Percentiles rank a stretch among this genome's conserved stretches.
Conservation (phyloP, 2,329 filamentous ascomycete genomes). For the Beauveria varroae region DNA sequence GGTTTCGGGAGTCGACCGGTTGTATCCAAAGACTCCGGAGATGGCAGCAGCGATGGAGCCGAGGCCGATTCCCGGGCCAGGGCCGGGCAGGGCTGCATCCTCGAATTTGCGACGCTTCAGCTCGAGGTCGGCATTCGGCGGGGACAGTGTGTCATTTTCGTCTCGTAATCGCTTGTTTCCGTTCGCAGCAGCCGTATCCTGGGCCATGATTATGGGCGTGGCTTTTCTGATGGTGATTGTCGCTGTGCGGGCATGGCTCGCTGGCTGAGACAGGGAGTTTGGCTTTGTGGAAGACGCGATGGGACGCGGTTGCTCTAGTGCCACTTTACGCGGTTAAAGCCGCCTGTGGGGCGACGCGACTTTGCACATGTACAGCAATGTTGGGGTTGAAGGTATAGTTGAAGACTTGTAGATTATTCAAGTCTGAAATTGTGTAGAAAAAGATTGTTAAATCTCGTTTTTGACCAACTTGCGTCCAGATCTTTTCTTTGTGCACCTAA, state of each 20-base stretch:
- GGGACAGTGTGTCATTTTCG: constrained; percentile 6
- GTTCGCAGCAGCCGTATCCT: not conserved
- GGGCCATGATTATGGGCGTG: not conserved
- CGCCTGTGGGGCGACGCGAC: not conserved
- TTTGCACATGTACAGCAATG: not conserved
- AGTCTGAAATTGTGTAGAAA: not conserved
- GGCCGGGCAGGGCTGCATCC: not conserved
- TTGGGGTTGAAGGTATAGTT: not conserved
- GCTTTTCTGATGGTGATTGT: not conserved
- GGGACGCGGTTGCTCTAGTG: constrained; percentile 3
- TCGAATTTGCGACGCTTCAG: constrained; percentile 4
- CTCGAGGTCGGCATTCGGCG: constrained; percentile 1
- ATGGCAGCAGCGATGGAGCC: constrained; percentile 25
- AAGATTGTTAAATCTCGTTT: not conserved
- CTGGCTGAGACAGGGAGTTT: not conserved
- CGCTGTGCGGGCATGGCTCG: not conserved
- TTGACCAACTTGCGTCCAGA: not conserved
- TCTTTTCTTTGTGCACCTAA: no score
- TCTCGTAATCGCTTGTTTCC: constrained; percentile 6
- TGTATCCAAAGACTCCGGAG: constrained; percentile 20
- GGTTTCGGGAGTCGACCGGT: constrained; percentile 13
- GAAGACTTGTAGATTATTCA: no score
- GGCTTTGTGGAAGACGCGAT: constrained; percentile 4
- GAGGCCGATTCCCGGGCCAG: constrained; percentile 1
- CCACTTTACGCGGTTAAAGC: constrained; percentile 5